Evolutionary conservation across 352 stramenopile genomes (phyloP), one percentile per base, ranked within the genome.

Genomic region (Peronospora farinosa): DNA sequence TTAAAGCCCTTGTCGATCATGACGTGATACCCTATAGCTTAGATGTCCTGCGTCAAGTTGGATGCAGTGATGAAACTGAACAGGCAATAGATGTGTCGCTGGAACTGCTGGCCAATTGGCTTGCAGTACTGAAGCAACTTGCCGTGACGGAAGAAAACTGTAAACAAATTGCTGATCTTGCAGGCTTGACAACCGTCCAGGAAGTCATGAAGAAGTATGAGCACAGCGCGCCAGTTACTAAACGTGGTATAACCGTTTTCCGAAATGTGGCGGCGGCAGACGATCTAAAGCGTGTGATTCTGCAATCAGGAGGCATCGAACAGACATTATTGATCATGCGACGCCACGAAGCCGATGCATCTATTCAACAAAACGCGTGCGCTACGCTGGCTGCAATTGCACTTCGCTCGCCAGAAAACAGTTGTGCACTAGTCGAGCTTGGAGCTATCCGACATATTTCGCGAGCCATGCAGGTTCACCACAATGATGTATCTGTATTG

Each of bases 91-190:
- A 21, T 25, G n/a, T n/a, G 12, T 71, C 77, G 15, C 43, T 62
- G 1, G 77, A 86, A 16, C 38, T 84, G n/a, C 46, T 87, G 6
- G 51, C 68, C 11, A 47, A 59, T 8, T 91, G 80, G 80, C 68
- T 91, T 13, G 51, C 67, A 11, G 73, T 91, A 15, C 67, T 91
- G 23, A 89, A 88, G 57, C 77, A 92, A 43, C 52, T 92, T 27
- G 78, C 77, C 5, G 76, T 86, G 25, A 88, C 81, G 0, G 74
- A 92, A 57, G 81, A 88, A 10, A 81, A 79, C 42, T 89, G 78
- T 43, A 66, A 78, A 25, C 73, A 86, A 50, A 83, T 89, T 38
- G 68, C 78, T 25, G 72, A 88, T 4, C 52, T 79, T 4, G 58
- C 54, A 13, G 78, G 71, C 0, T 57, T 92, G n/a, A 65, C 66